Conservation (phyloP, 805 yeast species). For the Starmerella etchellsii region DNA sequence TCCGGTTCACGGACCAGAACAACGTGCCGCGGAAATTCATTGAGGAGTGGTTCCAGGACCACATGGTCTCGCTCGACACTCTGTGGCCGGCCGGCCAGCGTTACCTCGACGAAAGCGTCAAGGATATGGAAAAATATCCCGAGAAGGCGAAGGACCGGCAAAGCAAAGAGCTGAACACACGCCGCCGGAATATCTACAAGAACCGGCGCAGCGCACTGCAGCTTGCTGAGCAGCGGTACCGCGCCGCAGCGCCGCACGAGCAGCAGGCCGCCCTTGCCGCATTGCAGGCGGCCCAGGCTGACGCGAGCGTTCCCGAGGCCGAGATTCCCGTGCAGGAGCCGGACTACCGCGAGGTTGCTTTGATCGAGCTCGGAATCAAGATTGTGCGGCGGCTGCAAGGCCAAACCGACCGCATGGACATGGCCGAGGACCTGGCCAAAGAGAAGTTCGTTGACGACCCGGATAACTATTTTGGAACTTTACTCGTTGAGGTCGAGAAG, state of each 20-base stretch:
- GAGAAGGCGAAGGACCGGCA: conserved; percentile 10
- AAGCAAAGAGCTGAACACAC: conserved; percentile 6
- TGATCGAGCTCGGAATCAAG: conserved; percentile 17
- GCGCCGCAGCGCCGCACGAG: conserved; percentile 2
- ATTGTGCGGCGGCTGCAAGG: conserved; percentile 18
- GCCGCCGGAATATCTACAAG: conserved; percentile 14
- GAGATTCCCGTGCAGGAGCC: conserved; percentile 11
- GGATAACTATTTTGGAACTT: conserved; percentile 8
- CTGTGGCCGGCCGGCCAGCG: conserved; percentile 17
- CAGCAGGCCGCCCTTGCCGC: conserved; percentile 1
- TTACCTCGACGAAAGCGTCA: conserved; percentile 11
- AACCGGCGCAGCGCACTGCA: conserved; percentile 7
- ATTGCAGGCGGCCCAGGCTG: conserved; percentile 8
- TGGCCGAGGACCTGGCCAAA: conserved; percentile 17
- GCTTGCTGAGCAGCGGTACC: conserved; percentile 4
- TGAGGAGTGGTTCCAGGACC: conserved; percentile 16
- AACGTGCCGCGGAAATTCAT: conserved; percentile 19
- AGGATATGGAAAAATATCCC: conserved; percentile 6
- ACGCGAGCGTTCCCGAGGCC: conserved; percentile 11
- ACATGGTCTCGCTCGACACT: conserved; percentile 15
- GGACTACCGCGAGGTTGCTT: conserved; percentile 14
- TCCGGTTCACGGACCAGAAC: conserved; percentile 17
- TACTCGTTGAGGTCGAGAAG: conserved; percentile 8
- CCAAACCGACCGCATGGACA: conserved; percentile 17
- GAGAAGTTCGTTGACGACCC: conserved; percentile 9